These are phyloP conservation scores for Penicillium sp. DNA, from an alignment of 2,329 filamentous ascomycete genomes.

Conservation along the genomic window DNA sequence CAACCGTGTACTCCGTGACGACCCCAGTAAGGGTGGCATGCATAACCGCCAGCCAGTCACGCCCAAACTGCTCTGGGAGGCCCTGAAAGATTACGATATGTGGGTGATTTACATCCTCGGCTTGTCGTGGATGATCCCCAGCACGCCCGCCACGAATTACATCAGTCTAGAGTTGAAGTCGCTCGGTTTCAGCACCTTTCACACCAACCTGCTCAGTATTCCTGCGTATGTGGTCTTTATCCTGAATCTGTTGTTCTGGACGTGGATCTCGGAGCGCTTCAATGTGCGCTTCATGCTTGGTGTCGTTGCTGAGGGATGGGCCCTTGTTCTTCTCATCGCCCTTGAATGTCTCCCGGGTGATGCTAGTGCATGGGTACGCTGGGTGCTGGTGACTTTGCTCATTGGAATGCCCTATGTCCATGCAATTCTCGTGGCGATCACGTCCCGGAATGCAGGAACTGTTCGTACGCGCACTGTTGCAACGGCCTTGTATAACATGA, in stretches of 20 bases:
- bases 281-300: constrained; percentile 54
- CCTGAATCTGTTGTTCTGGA: constrained; percentile 52
- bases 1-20: constrained; percentile 56
- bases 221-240: constrained; percentile 56
- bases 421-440: constrained; percentile 49
- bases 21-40: constrained; percentile 57
- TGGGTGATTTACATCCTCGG: constrained; percentile 54
- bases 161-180: constrained; percentile 46
- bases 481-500: constrained; percentile 47
- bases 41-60: constrained; percentile 56
- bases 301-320: constrained; percentile 51
- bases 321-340: constrained; percentile 50
- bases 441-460: constrained; percentile 42
- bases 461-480: constrained; percentile 43
- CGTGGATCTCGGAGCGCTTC: constrained; percentile 53
- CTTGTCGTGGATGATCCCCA: constrained; percentile 42
- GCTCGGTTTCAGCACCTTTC: constrained; percentile 56
- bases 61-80: constrained; percentile 47
- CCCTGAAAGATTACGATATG: constrained; percentile 54
- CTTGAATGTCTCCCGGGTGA: constrained; percentile 48
- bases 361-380: constrained; percentile 51
- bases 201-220: constrained; percentile 61
- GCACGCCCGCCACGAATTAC: constrained; percentile 34
- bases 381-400: constrained; percentile 50
- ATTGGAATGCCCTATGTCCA: constrained; percentile 57